Percentiles rank a stretch among this genome's conserved stretches.
Conservation (phyloP, 208 protist genomes). For the Eutreptiella sp. region DNA sequence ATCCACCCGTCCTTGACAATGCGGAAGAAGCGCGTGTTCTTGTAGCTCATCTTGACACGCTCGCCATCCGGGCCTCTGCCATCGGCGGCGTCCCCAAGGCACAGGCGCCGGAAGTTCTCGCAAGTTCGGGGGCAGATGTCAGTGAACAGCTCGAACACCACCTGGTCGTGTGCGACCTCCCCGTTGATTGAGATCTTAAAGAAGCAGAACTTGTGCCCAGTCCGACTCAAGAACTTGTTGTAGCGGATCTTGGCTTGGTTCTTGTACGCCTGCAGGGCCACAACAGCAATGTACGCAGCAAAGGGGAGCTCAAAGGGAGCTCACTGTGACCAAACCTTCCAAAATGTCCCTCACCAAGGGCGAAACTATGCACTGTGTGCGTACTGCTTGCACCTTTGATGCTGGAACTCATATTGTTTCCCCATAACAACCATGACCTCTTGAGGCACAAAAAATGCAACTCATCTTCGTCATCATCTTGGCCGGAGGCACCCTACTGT, state of each 20-base stretch:
- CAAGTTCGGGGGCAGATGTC: constrained; percentile 69
- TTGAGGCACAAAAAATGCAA: too few species aligned
- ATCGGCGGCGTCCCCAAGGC: constrained; percentile 49
- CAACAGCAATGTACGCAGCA: too few species aligned
- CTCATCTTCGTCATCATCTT: too few species aligned
- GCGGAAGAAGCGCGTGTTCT: constrained; percentile 81
- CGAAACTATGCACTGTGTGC: too few species aligned
- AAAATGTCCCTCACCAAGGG: too few species aligned
- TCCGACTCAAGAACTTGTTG: constrained; percentile 49
- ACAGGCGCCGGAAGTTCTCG: constrained; percentile 82
- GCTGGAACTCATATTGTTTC: too few species aligned
- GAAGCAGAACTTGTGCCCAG: constrained; percentile 68
- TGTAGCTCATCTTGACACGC: constrained; percentile 62
- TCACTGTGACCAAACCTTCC: too few species aligned
- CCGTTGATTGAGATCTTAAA: constrained; percentile 52
- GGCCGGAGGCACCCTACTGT: too few species aligned
- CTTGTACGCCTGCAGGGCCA: too few species aligned
- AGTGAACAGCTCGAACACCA: constrained; percentile 78
- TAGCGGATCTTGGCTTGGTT: constrained; percentile 46
- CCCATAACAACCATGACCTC: too few species aligned
- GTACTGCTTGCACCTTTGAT: too few species aligned
- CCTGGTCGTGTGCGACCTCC: constrained; percentile 33
- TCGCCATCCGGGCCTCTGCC: constrained; percentile 21
- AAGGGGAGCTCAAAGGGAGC: too few species aligned
- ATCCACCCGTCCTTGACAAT: constrained; percentile 82